Base-by-base conservation (phyloP, 805 yeast genomes). In the Debaryomyces tyrocola region DNA sequence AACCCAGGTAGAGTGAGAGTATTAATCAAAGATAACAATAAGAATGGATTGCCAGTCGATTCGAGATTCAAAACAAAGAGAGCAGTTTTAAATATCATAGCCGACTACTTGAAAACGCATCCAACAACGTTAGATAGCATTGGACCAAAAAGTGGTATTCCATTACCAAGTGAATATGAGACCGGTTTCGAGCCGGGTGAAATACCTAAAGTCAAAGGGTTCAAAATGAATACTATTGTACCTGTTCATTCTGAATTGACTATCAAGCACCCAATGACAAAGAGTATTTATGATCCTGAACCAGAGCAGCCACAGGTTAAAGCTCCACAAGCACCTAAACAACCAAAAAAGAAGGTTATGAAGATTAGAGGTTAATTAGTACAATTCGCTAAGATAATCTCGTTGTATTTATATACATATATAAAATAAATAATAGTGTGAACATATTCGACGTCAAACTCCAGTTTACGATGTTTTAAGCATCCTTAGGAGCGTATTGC, bases 1-100 rank as follows among this genome's bases (percentile, higher is more conserved):
- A 92, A 92, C 61, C 95, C 97, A 4, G 99, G 99, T n/a, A 78
- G 98, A 58, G 91, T 94, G 31, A 80, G 96, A 54, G 85, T 90
- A 18, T 71, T 82, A 38, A 54, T 89, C 35, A 85, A 82, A 57
- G 66, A 64, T 41, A 54, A 56, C n/a, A 58, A 58, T 10, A 77
- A 78, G 40, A 66, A 75, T 9, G 83, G 81, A 1, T 56, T 64
- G 21, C 62, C 75, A 9, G 50, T 52, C 2, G 68, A 70, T 48
- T 44, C 55, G n/a, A 50, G 59, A 21, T 64, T 60, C 47, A 52
- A 59, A 15, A 67, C 60, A 41, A 90, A 91, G 62, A 80, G 95
- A 56, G 82, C 80, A 40, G 66, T 92, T 40, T 70, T 87, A 63
- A 72, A 73, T 27, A 73, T 74, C 33, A 74, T 92, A 39, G 80